Evolutionary conservation across 1,284 basidiomycete genomes (phyloP).

Genomic region (Boletus subluridellus): DNA sequence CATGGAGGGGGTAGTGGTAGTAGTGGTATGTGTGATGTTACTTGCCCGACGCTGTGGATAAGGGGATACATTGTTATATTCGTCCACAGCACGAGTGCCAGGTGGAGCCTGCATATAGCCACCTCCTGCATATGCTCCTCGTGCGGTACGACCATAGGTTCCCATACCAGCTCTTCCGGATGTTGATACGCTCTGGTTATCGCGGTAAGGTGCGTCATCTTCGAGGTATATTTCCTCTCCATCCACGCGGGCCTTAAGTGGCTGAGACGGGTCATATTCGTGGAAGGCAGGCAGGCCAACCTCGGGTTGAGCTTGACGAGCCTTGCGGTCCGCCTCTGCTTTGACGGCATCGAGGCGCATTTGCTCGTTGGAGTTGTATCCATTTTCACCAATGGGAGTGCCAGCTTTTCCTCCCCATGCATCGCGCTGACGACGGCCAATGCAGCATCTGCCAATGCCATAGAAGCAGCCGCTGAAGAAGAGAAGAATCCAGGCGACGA

Average conservation of each 20-base stretch:
- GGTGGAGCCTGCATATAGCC: constrained; percentile 62
- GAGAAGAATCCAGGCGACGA: constrained; percentile 77
- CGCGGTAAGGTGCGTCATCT: constrained; percentile 38
- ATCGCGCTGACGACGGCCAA: constrained; percentile 51
- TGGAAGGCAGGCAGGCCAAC: constrained; percentile 71
- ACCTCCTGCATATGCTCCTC: constrained; percentile 41
- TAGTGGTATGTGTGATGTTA: constrained; percentile 40
- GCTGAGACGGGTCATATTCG: constrained; percentile 58
- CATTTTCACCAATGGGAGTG: constrained; percentile 25
- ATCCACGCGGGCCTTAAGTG: constrained; percentile 58
- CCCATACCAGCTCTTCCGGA: constrained; percentile 26
- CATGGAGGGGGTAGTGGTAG: constrained; percentile 43
- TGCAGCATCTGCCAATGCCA: constrained; percentile 75
- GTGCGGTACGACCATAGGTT: constrained; percentile 33
- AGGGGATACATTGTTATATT: constrained; percentile 55
- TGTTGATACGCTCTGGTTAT: constrained; percentile 27
- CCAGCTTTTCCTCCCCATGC: constrained; percentile 36
- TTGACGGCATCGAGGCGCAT: constrained; percentile 77
- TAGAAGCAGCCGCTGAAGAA: constrained; percentile 87
- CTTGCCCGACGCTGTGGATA: constrained; percentile 48
- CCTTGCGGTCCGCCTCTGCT: constrained; percentile 77
- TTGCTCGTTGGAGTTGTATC: constrained; percentile 49
- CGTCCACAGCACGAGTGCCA: constrained; percentile 69
- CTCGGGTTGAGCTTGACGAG: constrained; percentile 58
- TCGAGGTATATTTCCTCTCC: constrained; percentile 54